Percentiles rank a stretch among this genome's conserved stretches.
Evolutionary conservation across 192 early-diverging fungal species (phyloP).

Genomic region (Linderina pennispora): DNA sequence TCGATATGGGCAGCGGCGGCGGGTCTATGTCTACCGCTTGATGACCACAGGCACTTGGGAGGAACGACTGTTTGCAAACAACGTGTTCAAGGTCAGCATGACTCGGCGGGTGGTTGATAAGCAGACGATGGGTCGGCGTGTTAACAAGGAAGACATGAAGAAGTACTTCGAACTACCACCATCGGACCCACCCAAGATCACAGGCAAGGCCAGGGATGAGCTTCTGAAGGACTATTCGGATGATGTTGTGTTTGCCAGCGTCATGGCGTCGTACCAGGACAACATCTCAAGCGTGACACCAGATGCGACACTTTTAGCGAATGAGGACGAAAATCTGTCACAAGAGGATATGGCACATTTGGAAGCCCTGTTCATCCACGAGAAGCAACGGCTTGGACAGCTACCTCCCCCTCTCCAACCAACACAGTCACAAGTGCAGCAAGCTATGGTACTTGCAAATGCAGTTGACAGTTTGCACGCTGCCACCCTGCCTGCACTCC

Average conservation of each 20-base stretch:
- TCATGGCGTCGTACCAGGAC: slow-evolving; percentile 5
- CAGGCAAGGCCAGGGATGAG: not conserved
- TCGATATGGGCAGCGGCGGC: slow-evolving; percentile 64
- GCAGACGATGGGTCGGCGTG: slow-evolving; percentile 46
- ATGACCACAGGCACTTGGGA: slow-evolving; percentile 56
- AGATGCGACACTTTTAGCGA: slow-evolving; percentile 30
- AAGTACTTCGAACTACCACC: slow-evolving; percentile 49
- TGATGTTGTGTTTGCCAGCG: slow-evolving; percentile 15
- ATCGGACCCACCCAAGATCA: not conserved
- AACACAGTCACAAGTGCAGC: no score
- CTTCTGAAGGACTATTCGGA: slow-evolving; percentile 13
- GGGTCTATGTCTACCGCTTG: slow-evolving; percentile 64
- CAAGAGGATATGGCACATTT: slow-evolving; percentile 6
- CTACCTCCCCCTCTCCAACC: not conserved
- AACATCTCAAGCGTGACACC: slow-evolving; percentile 12
- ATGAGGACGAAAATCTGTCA: slow-evolving; percentile 23
- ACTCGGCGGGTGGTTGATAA: slow-evolving; percentile 61
- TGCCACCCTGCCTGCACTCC: no score
- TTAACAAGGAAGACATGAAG: slow-evolving; percentile 46
- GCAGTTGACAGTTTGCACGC: no score
- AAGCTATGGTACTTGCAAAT: no score
- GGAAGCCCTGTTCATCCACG: slow-evolving; percentile 2
- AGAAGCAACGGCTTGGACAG: slow-evolving; percentile 25
- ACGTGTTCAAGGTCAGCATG: slow-evolving; percentile 67
- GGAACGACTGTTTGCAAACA: slow-evolving; percentile 55